Conservation (phyloP, 2,329 filamentous ascomycete species). For the Emericellopsis cladophorae region DNA sequence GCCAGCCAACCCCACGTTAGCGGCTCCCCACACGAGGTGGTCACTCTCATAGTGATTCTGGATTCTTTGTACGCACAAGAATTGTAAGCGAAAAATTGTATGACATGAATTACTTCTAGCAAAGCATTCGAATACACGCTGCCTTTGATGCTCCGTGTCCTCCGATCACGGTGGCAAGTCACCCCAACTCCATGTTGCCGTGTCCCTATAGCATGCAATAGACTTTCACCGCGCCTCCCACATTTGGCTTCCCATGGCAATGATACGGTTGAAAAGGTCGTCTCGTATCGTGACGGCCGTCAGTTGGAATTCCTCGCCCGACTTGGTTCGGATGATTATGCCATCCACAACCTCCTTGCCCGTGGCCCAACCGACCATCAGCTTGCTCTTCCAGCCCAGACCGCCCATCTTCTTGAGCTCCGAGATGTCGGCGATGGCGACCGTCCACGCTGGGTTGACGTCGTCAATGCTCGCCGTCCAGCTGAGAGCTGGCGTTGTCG, state of each 20-base stretch:
- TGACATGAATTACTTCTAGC: too few relatives aligned
- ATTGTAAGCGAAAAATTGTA: too few relatives aligned
- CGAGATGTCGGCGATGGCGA: slow-evolving; percentile 56
- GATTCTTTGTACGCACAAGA: too few relatives aligned
- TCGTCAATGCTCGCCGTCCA: slow-evolving; percentile 44
- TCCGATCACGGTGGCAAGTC: too few relatives aligned
- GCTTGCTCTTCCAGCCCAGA: slow-evolving; percentile 72
- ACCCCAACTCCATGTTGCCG: too few relatives aligned
- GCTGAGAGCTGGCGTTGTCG: slow-evolving; percentile 55
- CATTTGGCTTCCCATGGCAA: slow-evolving; percentile 69
- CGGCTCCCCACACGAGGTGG: too few relatives aligned
- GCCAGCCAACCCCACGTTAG: too few relatives aligned
- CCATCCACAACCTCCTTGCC: slow-evolving; percentile 65
- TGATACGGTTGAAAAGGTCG: slow-evolving; percentile 67
- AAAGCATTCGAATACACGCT: not conserved
- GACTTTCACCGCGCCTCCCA: slow-evolving; percentile 59
- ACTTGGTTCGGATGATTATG: slow-evolving; percentile 49
- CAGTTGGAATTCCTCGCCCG: slow-evolving; percentile 43
- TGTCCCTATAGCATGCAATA: too few relatives aligned
- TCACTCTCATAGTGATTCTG: too few relatives aligned
- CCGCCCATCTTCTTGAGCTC: slow-evolving; percentile 73
- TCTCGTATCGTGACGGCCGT: slow-evolving; percentile 63
- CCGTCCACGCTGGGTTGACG: slow-evolving; percentile 52
- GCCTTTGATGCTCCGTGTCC: not conserved
- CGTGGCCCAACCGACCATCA: slow-evolving; percentile 71